Base-by-base conservation (phyloP, 345 rosid species). In the Eucalyptus dawsonii region DNA sequence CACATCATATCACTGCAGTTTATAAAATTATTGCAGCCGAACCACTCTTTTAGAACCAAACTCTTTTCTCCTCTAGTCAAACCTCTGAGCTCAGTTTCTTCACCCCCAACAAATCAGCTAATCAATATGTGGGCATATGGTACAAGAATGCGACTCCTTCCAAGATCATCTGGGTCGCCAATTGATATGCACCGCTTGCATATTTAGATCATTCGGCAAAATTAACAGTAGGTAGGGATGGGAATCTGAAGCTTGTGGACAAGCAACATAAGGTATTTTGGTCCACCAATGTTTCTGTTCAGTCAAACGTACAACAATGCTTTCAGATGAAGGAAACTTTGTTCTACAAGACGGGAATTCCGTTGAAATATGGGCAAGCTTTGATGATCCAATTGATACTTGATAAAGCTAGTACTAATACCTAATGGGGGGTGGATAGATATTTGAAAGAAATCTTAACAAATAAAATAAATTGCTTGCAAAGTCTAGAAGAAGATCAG, bases 381-480 rank as follows among this genome's bases (percentile, higher is more conserved):
- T 93, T 50, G 94, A 91, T 86, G 29, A 90, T 67, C 94, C 93
- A 8, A 80, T 90, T 6, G 92, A 93, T 83, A 93, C 92, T 29
- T 19, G 50, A 50, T 50, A 13, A 50, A 5, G 50, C 16, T 50
- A 50, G 50, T 14, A 14, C 50, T 50, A 50, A 50, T 3, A 50
- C 50, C 5, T 50, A 50, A 15, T 14, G 50, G 50, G 50, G 15
- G 50, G 2, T 49, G 1, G 4, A 49, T 49, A 49, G 50, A 5
- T 49, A 0, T 50, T 49, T 50, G 51, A 50, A 50, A 50, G 5
- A 50, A 50, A 50, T 50, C 50, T 13, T 50, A 50, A 50, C 50
- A 50, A 47, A 47, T 47, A 47, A 47, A 47, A 47, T 47, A 47
- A 47, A 10, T 47, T 47, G 49, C 49, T 47, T 47, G 11, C 49